Conservation (phyloP, 208 protist species). For the Vickermania spadyakhi region DNA sequence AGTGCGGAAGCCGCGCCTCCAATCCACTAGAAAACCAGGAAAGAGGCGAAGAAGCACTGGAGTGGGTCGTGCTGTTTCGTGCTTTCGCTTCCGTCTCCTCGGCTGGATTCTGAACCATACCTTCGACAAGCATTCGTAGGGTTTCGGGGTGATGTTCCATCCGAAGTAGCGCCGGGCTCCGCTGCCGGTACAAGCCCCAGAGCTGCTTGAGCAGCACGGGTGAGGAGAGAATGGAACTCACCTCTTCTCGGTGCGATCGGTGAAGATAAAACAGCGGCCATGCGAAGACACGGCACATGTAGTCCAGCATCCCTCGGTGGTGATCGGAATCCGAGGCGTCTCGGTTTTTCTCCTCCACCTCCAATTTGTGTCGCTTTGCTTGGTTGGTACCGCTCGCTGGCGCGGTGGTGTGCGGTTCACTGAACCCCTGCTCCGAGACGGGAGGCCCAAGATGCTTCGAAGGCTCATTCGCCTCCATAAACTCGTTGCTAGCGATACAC, state of each 20-base stretch:
- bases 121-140: too few relatives aligned
- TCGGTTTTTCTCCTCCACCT: conserved; percentile 3
- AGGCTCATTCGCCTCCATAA: conserved; percentile 4
- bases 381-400: not conserved
- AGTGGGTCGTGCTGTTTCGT: too few relatives aligned
- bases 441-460: not conserved
- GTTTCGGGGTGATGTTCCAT: conserved; percentile 10
- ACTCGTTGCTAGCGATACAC: conserved; percentile 12
- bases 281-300: conserved; percentile 57
- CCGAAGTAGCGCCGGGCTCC: conserved; percentile 20
- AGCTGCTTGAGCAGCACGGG: conserved; percentile 46
- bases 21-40: too few relatives aligned
- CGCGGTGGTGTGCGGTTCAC: not conserved
- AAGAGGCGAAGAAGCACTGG: too few relatives aligned
- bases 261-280: conserved; percentile 72
- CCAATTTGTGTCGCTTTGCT: conserved; percentile 6
- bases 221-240: conserved; percentile 42
- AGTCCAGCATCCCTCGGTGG: conserved; percentile 29
- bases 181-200: conserved; percentile 54
- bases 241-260: conserved; percentile 11
- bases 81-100: too few relatives aligned
- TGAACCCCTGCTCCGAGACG: not conserved
- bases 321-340: not conserved
- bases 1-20: too few relatives aligned
- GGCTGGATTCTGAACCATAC: too few relatives aligned